These are phyloP conservation scores for Endocladia muricata DNA, from an alignment of 31 red algal species.

Conservation along the genomic window DNA sequence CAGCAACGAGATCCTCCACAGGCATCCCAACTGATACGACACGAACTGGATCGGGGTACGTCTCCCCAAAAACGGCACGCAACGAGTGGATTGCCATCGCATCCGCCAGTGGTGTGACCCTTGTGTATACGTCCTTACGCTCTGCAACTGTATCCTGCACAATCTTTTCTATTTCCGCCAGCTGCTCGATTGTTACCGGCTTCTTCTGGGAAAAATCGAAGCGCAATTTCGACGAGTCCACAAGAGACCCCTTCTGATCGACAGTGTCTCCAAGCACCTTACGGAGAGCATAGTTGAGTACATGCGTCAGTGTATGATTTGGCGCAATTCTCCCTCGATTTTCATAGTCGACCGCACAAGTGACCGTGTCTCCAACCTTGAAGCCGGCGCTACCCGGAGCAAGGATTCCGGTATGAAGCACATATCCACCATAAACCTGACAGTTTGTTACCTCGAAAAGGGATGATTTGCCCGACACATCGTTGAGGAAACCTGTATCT, in stretches of 20 bases:
- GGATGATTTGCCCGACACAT: slow-evolving; percentile 21
- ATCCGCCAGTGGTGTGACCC: slow-evolving; percentile 63
- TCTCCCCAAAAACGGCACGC: slow-evolving; percentile 95
- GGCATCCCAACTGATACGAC: slow-evolving; percentile 83
- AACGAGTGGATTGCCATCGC: slow-evolving; percentile 79
- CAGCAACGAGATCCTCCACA: slow-evolving; percentile 76
- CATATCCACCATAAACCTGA: slow-evolving; percentile 77
- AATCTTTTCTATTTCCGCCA: slow-evolving; percentile 65
- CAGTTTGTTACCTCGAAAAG: slow-evolving; percentile 72
- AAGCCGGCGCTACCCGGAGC: slow-evolving; percentile 22
- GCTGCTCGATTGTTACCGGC: slow-evolving; percentile 44
- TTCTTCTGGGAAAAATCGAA: slow-evolving; percentile 92
- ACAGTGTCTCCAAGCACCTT: slow-evolving; percentile 75
- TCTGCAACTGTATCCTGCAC: slow-evolving; percentile 47
- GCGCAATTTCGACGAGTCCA: slow-evolving; percentile 88
- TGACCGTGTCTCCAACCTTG: slow-evolving; percentile 51
- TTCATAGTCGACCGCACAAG: slow-evolving; percentile 69
- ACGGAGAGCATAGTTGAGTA: slow-evolving; percentile 87
- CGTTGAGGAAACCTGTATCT: slow-evolving; percentile 64
- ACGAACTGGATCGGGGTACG: slow-evolving; percentile 92
- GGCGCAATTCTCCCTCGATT: slow-evolving; percentile 79
- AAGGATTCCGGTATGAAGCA: slow-evolving; percentile 77
- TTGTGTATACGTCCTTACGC: slow-evolving; percentile 62
- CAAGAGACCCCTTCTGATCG: slow-evolving; percentile 85
- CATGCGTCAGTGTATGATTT: slow-evolving; percentile 96